phyloP scores from a whole-genome alignment of 108 stramenopile genomes.

The Discostella pseudostelligera region DNA sequence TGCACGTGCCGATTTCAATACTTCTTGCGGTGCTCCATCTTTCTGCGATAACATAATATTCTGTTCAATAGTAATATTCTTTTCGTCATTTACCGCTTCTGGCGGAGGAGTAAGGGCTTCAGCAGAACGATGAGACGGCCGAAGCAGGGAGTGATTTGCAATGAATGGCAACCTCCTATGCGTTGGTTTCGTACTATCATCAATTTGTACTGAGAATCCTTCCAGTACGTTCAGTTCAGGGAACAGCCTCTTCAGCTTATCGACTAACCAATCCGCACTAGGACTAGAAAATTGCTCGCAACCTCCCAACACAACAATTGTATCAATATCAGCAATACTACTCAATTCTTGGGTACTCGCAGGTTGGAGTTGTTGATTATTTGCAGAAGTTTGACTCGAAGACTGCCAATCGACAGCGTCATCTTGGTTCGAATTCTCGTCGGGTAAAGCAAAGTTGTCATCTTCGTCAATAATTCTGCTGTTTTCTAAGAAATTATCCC shows the following conservation, averaged over 20 bases:
- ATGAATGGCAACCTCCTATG: constrained; percentile 11
- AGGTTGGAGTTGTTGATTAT: constrained; percentile 1
- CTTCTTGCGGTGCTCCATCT: background rate
- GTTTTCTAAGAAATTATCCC: constrained; percentile 11
- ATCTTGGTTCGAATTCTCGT: background rate
- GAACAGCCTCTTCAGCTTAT: constrained; percentile 27
- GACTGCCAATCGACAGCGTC: too few relatives aligned
- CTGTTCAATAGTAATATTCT: constrained; percentile 2
- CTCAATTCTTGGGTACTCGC: constrained; percentile 11
- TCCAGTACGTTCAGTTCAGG: constrained; percentile 16
- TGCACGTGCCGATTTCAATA: constrained; percentile 9
- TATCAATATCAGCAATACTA: constrained; percentile 22
- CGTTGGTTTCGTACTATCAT: background rate
- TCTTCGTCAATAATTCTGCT: constrained; percentile 21
- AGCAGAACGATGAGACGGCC: constrained; percentile 7
- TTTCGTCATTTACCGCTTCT: background rate
- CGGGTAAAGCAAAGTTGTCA: constrained; percentile 22
- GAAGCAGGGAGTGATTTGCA: constrained; percentile 1
- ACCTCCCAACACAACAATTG: constrained; percentile 32
- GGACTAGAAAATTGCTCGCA: constrained; percentile 15
- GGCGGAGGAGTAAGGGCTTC: constrained; percentile 9
- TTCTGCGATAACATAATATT: background rate
- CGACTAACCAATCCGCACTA: constrained; percentile 36
- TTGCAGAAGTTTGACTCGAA: too few relatives aligned
- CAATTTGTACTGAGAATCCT: constrained; percentile 13